phyloP scores from a whole-genome alignment of 176 grass and related monocot species.

The Thalia dealbata region DNA sequence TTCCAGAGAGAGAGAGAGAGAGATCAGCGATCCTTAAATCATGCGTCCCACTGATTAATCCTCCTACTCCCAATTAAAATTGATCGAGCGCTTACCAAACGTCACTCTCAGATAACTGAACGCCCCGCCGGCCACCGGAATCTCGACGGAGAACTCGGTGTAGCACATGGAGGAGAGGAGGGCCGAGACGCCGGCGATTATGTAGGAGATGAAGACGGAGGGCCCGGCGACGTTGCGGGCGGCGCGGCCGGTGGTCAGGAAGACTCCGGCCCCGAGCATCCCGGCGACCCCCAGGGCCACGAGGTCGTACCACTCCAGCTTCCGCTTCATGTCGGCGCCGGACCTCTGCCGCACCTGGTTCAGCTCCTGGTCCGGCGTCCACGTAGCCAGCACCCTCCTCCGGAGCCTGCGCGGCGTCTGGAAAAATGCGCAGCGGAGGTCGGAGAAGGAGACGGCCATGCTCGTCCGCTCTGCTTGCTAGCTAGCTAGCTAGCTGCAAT shows the following conservation, averaged over 20 bases:
- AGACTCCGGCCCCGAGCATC: constrained; percentile 27
- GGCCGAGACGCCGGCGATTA: constrained; percentile 18
- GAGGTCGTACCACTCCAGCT: constrained; percentile 28
- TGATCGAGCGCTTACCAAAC: constrained; percentile 18
- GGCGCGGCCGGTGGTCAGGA: constrained; percentile 21
- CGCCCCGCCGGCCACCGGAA: constrained; percentile 23
- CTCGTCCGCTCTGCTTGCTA: no score
- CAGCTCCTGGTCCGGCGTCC: constrained; percentile 24
- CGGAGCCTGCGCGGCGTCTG: constrained; percentile 21
- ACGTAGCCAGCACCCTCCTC: constrained; percentile 7
- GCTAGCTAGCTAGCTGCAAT: no score
- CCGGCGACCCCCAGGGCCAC: constrained; percentile 22
- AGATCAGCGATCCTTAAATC: no score
- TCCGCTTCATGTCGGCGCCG: constrained; percentile 25
- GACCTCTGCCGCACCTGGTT: constrained; percentile 26
- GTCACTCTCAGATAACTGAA: constrained; percentile 28
- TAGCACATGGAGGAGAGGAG: constrained; percentile 28
- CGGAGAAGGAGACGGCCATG: constrained; percentile 1
- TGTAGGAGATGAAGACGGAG: constrained; percentile 21
- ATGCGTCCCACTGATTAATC: no score
- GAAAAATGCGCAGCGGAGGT: constrained; percentile 3
- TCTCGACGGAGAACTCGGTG: constrained; percentile 23
- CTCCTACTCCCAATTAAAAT: no score
- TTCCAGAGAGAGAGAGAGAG: neutral
- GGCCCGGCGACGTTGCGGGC: constrained; percentile 13